Base-by-base conservation (phyloP, 2,329 filamentous ascomycete species). In the Nectriaceae sp. region DNA sequence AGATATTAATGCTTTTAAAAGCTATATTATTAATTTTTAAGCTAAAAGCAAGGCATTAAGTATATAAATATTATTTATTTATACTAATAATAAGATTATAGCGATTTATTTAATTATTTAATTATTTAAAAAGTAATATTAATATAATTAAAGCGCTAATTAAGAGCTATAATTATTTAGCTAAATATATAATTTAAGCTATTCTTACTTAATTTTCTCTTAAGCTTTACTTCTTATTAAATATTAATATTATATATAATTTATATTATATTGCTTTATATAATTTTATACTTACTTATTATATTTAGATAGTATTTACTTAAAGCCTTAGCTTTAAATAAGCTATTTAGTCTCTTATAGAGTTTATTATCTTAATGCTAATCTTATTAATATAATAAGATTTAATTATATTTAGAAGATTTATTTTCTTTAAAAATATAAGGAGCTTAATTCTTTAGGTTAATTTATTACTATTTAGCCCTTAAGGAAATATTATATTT, bases 71-170 rank as follows among this genome's bases (percentile, higher is more conserved):
- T 21, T 60, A 74, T 0, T 81, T 80, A 55, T 84, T 80, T 3
- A 79, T 78, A 6, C 75, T 79, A 39, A 83, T 70, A 0, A 84
- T 63, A 0, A 84, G 54, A 56, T 83, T 79, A 49, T 71, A 83
- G 1, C 54, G 62, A 5, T 67, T 65, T 2, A 51, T 63, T 3
- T 62, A 56, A 0, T 76, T 76, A 46, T 79, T 71, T 0, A 71
- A n/a, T n/a, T n/a, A n/a, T n/a, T n/a, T n/a, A 71, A 44, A 83
- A 74, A 3, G 56, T 61, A 4, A 66, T 67, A 10, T 58, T 48
- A 0, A 69, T 69, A 4, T 57, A 57, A 3, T 59, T 46, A 1
- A 56, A 64, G 19, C 64, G 58, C 46, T 73, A 67, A 8, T 58
- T 31, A 11, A 71, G 45, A 3, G 5, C 19, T 4, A 5, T n/a